These are phyloP conservation scores for Pholiota adiposa DNA, from an alignment of 1,284 basidiomycete genomes.

Conservation along the genomic window DNA sequence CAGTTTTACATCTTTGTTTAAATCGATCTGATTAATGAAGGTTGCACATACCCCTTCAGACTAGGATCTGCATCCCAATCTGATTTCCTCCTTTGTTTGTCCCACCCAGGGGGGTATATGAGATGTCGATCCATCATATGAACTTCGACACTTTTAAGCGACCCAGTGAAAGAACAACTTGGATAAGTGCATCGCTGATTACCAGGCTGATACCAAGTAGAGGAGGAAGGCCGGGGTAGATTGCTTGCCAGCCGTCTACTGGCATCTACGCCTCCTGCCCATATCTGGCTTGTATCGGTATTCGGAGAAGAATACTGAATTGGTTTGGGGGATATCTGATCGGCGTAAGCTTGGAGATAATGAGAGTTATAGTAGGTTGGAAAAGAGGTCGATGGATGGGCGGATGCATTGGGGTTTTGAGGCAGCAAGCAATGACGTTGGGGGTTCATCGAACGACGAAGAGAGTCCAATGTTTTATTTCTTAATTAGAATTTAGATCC, in stretches of 20 bases:
- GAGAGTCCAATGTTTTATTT: no score
- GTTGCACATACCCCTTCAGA: conserved; percentile 61
- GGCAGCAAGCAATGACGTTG: conserved; percentile 25
- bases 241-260: not conserved
- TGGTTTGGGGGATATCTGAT: conserved; percentile 27
- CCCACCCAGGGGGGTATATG: conserved; percentile 79
- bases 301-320: not conserved
- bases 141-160: conserved; percentile 73
- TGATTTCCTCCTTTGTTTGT: conserved; percentile 58
- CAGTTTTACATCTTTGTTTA: not conserved
- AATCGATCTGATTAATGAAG: conserved; percentile 1
- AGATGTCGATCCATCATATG: conserved; percentile 94
- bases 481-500: no score
- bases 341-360: conserved; percentile 65
- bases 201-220: conserved; percentile 66
- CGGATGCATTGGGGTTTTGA: not conserved
- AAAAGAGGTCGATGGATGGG: not conserved
- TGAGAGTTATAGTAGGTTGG: conserved; percentile 43
- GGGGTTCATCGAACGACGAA: no score
- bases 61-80: conserved; percentile 81
- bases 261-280: not conserved
- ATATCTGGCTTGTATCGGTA: not conserved
- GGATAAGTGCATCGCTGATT: conserved; percentile 64
- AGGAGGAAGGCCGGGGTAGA: conserved; percentile 14
- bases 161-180: conserved; percentile 77